phyloP scores from a whole-genome alignment of 2,329 filamentous ascomycete genomes.

The Pyrenochaeta sp. region DNA sequence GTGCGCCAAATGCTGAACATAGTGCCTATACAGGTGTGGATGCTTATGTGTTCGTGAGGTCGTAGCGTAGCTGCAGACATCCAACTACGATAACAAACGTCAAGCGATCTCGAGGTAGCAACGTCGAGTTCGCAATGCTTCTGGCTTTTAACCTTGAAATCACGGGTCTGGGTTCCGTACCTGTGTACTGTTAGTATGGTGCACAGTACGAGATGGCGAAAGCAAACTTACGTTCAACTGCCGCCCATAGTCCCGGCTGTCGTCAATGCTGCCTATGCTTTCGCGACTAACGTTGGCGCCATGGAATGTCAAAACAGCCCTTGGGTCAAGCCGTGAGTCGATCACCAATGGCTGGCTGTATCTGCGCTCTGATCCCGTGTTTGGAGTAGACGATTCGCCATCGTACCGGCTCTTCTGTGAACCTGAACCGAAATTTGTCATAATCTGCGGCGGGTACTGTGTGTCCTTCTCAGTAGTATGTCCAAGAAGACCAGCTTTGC shows the following conservation, averaged over 20 bases:
- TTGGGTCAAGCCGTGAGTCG: slow-evolving; percentile 60
- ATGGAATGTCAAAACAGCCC: slow-evolving; percentile 56
- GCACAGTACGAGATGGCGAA: not conserved
- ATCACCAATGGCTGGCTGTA: slow-evolving; percentile 57
- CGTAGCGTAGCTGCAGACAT: slow-evolving; percentile 32
- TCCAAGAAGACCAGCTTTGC: slow-evolving; percentile 56
- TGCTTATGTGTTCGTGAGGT: slow-evolving; percentile 36
- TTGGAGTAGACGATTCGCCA: slow-evolving; percentile 45
- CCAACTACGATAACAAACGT: slow-evolving; percentile 20
- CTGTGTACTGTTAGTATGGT: slow-evolving; percentile 19
- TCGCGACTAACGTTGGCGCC: slow-evolving; percentile 53
- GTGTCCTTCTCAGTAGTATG: slow-evolving; percentile 30
- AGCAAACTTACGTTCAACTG: slow-evolving; percentile 51
- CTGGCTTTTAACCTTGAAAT: not conserved
- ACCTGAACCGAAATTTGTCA: slow-evolving; percentile 36
- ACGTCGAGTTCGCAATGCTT: slow-evolving; percentile 3
- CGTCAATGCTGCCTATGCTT: slow-evolving; percentile 57
- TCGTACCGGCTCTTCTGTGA: slow-evolving; percentile 40
- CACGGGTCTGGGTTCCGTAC: slow-evolving; percentile 9
- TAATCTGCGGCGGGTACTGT: slow-evolving; percentile 33
- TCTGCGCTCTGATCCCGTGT: slow-evolving; percentile 45
- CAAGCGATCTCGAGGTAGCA: slow-evolving; percentile 6
- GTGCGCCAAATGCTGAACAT: slow-evolving; percentile 32
- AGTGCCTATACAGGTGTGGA: slow-evolving; percentile 20
- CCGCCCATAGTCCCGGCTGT: slow-evolving; percentile 58